Percentiles rank a stretch among this genome's conserved stretches.
phyloP scores from a whole-genome alignment of 2,329 filamentous ascomycete genomes.

The Epichloe sylvatica region DNA sequence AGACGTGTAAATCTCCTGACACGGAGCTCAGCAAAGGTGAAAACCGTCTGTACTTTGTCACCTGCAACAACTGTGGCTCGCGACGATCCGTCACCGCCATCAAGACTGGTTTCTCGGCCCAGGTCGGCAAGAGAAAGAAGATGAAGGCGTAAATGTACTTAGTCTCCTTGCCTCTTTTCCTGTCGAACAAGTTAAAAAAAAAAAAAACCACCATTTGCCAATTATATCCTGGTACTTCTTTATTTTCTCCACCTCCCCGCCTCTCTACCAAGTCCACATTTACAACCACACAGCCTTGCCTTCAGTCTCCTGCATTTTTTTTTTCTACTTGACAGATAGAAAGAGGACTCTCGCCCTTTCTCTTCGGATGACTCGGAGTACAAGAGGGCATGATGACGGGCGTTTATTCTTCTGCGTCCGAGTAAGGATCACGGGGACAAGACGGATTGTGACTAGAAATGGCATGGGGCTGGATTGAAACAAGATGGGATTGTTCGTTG shows the following conservation, averaged over 20 bases:
- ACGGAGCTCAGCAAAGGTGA: slow-evolving; percentile 97
- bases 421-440: too few species aligned
- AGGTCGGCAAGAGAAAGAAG: slow-evolving; percentile 97
- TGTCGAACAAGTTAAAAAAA: neutral
- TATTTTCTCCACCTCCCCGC: neutral
- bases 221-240: neutral
- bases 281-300: neutral
- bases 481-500: too few species aligned
- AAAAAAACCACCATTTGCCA: neutral
- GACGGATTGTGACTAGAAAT: too few species aligned
- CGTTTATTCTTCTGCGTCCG: too few species aligned
- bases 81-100: slow-evolving; percentile 88
- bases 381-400: too few species aligned
- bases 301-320: neutral
- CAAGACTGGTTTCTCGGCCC: slow-evolving; percentile 99
- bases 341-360: neutral
- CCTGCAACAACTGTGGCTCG: slow-evolving; percentile 71
- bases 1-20: slow-evolving; percentile 89
- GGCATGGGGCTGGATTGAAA: too few species aligned
- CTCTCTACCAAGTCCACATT: neutral
- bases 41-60: slow-evolving; percentile 98
- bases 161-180: neutral
- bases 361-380: neutral
- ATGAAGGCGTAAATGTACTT: slow-evolving; percentile 54
- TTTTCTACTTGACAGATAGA: too few species aligned